Percentiles rank a stretch among this genome's conserved stretches.
Conservation (phyloP, 1,284 basidiomycete species). For the Ganoderma boninense region DNA sequence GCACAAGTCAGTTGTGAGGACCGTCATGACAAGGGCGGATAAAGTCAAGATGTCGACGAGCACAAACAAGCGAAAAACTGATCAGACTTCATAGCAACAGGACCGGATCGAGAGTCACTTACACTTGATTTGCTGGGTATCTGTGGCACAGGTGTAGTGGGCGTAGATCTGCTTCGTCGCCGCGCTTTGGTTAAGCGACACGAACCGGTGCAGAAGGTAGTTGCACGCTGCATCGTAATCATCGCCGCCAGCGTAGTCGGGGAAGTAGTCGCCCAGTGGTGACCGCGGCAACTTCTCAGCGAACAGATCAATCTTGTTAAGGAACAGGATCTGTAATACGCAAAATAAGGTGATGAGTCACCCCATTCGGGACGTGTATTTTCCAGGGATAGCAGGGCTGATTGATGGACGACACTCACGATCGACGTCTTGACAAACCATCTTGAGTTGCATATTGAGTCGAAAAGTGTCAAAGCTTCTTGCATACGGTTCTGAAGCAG, state of each 20-base stretch:
- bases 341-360: neutral
- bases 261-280: conserved; percentile 91
- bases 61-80: conserved; percentile 13
- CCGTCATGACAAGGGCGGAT: conserved; percentile 8
- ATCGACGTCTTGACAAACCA: conserved; percentile 94
- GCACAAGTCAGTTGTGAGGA: conserved; percentile 13
- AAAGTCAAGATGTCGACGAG: conserved; percentile 2
- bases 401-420: conserved; percentile 51
- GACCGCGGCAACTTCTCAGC: conserved; percentile 91
- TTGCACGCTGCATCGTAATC: conserved; percentile 89
- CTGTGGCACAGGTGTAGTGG: conserved; percentile 90
- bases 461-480: conserved; percentile 94
- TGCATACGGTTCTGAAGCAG: conserved; percentile 90
- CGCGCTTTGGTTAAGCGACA: conserved; percentile 87
- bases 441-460: conserved; percentile 95
- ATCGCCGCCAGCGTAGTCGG: conserved; percentile 82
- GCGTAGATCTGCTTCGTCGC: conserved; percentile 90
- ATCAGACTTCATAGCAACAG: conserved; percentile 21
- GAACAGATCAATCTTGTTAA: conserved; percentile 98
- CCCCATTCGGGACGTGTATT: neutral
- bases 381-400: neutral
- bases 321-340: conserved; percentile 75
- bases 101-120: conserved; percentile 38
- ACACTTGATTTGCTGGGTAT: conserved; percentile 92
- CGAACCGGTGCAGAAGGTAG: conserved; percentile 88